Conservation (phyloP, 1,139 yeast genomes). For the Geotrichum siamense region DNA sequence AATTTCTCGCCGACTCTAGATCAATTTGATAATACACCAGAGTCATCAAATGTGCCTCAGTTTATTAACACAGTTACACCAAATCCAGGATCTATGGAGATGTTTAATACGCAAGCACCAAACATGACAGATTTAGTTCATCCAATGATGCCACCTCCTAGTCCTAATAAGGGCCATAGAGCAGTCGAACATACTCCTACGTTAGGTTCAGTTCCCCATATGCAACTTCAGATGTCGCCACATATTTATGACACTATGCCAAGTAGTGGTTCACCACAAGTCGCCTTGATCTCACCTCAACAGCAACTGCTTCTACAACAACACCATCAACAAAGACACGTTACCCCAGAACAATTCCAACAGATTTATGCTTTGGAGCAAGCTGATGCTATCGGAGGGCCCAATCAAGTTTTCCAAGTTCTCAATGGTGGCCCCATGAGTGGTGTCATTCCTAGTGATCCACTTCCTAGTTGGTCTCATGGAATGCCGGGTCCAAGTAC, state of each 20-base stretch:
- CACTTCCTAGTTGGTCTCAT: conserved; percentile 25
- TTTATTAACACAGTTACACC: conserved; percentile 24
- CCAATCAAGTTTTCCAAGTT: conserved; percentile 15
- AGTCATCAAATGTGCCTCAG: conserved; percentile 22
- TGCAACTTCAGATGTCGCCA: conserved; percentile 7
- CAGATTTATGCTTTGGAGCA: conserved; percentile 17
- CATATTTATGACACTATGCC: conserved; percentile 3
- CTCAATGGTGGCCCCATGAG: conserved; percentile 14
- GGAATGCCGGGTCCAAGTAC: conserved; percentile 32
- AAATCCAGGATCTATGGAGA: conserved; percentile 15
- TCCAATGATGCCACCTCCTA: conserved; percentile 15
- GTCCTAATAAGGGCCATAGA: conserved; percentile 5
- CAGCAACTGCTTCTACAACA: conserved; percentile 15
- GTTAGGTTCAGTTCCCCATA: not conserved
- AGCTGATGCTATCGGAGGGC: conserved; percentile 16
- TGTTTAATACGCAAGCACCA: conserved; percentile 10
- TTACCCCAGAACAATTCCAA: conserved; percentile 17
- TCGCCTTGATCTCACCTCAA: conserved; percentile 15
- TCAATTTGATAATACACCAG: conserved; percentile 24
- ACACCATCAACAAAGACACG: conserved; percentile 16
- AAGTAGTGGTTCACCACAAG: conserved; percentile 2
- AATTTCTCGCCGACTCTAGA: conserved; percentile 24
- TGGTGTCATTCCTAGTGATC: conserved; percentile 3
- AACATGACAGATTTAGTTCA: conserved; percentile 11
- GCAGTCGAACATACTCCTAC: not conserved